Conservation (phyloP, 1,284 basidiomycete genomes). For the Fomitopsis betulina region DNA sequence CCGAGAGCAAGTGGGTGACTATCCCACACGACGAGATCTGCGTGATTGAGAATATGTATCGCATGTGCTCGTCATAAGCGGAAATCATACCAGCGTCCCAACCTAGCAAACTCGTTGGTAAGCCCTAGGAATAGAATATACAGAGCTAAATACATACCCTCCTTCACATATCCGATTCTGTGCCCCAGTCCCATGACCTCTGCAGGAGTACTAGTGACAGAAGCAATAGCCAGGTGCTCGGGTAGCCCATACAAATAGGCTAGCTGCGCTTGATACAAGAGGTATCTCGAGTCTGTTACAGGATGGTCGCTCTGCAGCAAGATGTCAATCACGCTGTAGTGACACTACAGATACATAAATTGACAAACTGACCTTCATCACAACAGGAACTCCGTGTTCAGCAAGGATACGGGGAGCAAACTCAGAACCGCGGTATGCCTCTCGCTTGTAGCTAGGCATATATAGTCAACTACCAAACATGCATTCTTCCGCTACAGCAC, state of each 20-base stretch:
- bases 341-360: not conserved
- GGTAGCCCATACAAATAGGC: conserved; percentile 57
- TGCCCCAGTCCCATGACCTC: conserved; percentile 60
- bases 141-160: conserved; percentile 31
- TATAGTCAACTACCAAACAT: not conserved
- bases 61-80: not conserved
- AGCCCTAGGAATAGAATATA: not conserved
- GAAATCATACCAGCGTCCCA: conserved; percentile 29
- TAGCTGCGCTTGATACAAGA: conserved; percentile 69
- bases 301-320: conserved; percentile 57
- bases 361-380: conserved; percentile 54
- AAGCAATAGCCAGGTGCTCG: conserved; percentile 41
- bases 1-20: conserved; percentile 78
- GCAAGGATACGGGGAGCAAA: conserved; percentile 74
- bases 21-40: conserved; percentile 88
- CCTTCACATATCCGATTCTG: conserved; percentile 56
- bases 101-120: conserved; percentile 13
- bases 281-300: conserved; percentile 59
- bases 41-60: not conserved
- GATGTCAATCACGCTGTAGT: conserved; percentile 19
- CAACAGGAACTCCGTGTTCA: conserved; percentile 59
- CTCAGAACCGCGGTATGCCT: conserved; percentile 75
- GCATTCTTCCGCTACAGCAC: not conserved
- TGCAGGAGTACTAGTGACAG: conserved; percentile 63
- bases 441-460: conserved; percentile 60